These are phyloP conservation scores for Cyberlindnera petersonii DNA, from an alignment of 805 yeast species.

Conservation along the genomic window DNA sequence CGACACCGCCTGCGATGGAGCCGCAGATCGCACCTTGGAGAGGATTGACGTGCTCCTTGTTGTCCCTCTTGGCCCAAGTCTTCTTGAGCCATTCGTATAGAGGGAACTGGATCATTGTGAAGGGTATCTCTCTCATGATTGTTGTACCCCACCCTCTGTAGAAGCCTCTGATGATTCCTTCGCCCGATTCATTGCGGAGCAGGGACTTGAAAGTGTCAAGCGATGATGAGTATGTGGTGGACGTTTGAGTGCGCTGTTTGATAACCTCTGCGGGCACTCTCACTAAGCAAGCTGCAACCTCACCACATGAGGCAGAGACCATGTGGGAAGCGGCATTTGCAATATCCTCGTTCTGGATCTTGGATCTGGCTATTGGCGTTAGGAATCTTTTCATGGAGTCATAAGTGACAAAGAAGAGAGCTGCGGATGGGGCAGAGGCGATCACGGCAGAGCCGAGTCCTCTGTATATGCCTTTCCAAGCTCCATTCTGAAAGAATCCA, in stretches of 20 bases:
- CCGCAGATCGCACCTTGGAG: conserved; percentile 83
- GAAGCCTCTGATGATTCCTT: conserved; percentile 71
- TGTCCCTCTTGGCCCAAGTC: conserved; percentile 41
- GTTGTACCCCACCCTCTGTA: conserved; percentile 95
- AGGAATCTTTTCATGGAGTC: conserved; percentile 61
- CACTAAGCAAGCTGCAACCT: conserved; percentile 86
- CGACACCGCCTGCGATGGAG: conserved; percentile 75
- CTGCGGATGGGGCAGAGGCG: conserved; percentile 90
- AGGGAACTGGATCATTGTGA: conserved; percentile 94
- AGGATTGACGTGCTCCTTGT: conserved; percentile 46
- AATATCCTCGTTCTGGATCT: conserved; percentile 25
- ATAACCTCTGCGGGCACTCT: conserved; percentile 97
- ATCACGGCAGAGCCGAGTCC: conserved; percentile 93
- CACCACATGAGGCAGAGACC: conserved; percentile 87
- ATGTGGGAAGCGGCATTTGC: conserved; percentile 60
- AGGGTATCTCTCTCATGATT: conserved; percentile 92
- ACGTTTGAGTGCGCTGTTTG: conserved; percentile 90
- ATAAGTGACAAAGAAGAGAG: conserved; percentile 77
- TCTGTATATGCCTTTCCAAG: conserved; percentile 83
- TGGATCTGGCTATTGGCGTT: conserved; percentile 32
- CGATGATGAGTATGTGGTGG: conserved; percentile 56
- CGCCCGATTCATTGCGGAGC: conserved; percentile 63
- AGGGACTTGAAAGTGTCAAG: conserved; percentile 62
- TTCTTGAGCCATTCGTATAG: conserved; percentile 79
- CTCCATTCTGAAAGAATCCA: conserved; percentile 91